Base-by-base conservation (phyloP, 23 red algal genomes). In the Gracilaria gracilis region DNA sequence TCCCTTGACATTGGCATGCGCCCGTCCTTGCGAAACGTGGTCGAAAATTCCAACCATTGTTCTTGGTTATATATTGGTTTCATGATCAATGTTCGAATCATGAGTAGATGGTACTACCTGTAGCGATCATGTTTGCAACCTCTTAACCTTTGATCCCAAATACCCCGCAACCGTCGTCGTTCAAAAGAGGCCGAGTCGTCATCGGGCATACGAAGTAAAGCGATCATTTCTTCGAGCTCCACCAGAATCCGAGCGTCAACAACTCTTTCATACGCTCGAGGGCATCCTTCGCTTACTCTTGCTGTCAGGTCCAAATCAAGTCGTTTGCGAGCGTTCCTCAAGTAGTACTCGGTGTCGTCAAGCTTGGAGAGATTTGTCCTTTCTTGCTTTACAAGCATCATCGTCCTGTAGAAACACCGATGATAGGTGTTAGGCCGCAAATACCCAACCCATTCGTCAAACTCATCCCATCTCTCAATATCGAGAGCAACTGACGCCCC, bases 261-360 rank as follows among this genome's bases (percentile, higher is more conserved):
- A 19, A 99, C 85, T 39, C 95, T 80, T 25, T 73, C 67, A 66
- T 99, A 99, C 61, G 97, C 97, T 54, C 97, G 79, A n/a, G 94
- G 89, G 84, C 96, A 99, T 57, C 94, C 97, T 74, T 99, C 97
- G 12, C 78, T 86, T 25, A 94, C 97, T 31, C 90, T 85, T n/a
- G 97, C 94, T 19, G 86, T 95, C 17, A 99, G 55, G 9, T 92
- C 91, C 1, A 92, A 51, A 72, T 99, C 97, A 24, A 99, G 80
- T 3, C 87, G 42, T n/a, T 84, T 48, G n/a, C 97, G 79, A 29
- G 91, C 91, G 20, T 93, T 42, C 23, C 80, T 61, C 19, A 98
- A 54, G 33, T 62, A 81, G 0, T 61, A 5, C 58, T 86, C 84
- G 8, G 93, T 93, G 2, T 87, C 74, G 31, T 93, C 96, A 38